Base-by-base conservation (phyloP, 176 grass and related monocot species). In the Oryza rufipogon region DNA sequence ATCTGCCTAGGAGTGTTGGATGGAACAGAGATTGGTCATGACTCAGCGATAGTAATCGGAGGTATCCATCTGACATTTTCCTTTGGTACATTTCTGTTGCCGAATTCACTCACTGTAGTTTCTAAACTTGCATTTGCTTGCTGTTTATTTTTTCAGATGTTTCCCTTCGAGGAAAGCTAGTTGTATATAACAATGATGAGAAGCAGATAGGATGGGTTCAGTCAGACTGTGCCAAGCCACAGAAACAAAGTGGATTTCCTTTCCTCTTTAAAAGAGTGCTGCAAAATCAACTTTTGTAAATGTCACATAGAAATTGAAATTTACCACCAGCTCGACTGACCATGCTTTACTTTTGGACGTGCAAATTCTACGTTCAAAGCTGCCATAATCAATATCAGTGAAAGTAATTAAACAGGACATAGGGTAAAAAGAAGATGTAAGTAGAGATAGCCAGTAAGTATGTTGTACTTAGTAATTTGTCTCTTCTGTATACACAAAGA, bases 1-100 rank as follows among this genome's bases (percentile, higher is more conserved):
- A 75, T 99, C 38, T 99, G 96, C 84, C 84, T 99, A 75, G 93
- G 96, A 16, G 83, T 99, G 15, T 79, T 99, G 23, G 86, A 94
- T 70, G 96, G 91, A 85, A 89, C 83, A 64, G 69, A 79, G 12
- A 85, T 92, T 16, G 87, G 88, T 80, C 90, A 87, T 45, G 88
- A 90, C 19, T 88, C 90, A 44, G 85, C 76, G 19, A 89, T 99
- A 87, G 76, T 99, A 80, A 38, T 99, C n/a, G 93, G 96, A 99
- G 96, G 96, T 99, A 91, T 63, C 19, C 23, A 19, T 6, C 52
- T 20, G 26, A 41, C 60, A 44, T 78, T 58, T 74, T 58, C 77
- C 6, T 32, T 39, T 84, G 71, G 13, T 2, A 79, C 54, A 67
- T 71, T 70, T 87, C 28, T 6, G 71, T 68, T 20, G 8, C 65